Evolutionary conservation across 176 grass and related monocot genomes (phyloP).

Genomic region (Oryza glaberrima): DNA sequence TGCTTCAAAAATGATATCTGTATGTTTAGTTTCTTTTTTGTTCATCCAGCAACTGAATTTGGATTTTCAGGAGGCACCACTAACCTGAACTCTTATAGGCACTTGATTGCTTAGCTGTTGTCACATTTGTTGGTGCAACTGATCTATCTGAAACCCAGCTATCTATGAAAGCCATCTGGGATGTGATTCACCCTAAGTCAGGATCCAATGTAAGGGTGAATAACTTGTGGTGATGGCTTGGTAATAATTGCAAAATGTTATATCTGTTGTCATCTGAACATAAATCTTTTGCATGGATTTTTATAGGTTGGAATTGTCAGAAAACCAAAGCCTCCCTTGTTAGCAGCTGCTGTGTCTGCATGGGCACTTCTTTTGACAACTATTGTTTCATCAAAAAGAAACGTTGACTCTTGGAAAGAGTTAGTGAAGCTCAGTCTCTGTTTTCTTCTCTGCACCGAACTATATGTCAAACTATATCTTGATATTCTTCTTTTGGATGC

Average conservation of each 20-base stretch:
- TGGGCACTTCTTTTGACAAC: conserved; percentile 95
- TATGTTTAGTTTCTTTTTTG: conserved; percentile 32
- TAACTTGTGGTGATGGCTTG: too few relatives aligned
- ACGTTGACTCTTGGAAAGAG: conserved; percentile 93
- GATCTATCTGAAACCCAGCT: conserved; percentile 75
- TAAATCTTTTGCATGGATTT: conserved; percentile 27
- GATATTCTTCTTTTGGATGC: conserved; percentile 21
- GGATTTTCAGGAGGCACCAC: conserved; percentile 5
- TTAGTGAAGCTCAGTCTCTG: conserved; percentile 19
- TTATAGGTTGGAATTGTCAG: conserved; percentile 75
- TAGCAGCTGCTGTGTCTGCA: conserved; percentile 80
- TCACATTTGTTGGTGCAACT: conserved; percentile 80
- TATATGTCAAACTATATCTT: too few relatives aligned
- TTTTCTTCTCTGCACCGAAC: too few relatives aligned
- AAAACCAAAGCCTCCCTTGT: conserved; percentile 62
- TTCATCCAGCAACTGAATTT: background rate
- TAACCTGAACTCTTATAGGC: conserved; percentile 46
- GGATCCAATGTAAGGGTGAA: conserved; percentile 62
- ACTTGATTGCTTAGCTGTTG: conserved; percentile 71
- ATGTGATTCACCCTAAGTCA: conserved; percentile 88
- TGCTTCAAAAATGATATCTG: conserved; percentile 66
- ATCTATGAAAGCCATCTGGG: conserved; percentile 80
- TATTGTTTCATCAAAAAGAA: conserved; percentile 74
- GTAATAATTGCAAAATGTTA: background rate
- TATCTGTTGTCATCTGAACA: background rate